Evolutionary conservation across 2,329 filamentous ascomycete species (phyloP).

Genomic region (Alternaria gansuensis): DNA sequence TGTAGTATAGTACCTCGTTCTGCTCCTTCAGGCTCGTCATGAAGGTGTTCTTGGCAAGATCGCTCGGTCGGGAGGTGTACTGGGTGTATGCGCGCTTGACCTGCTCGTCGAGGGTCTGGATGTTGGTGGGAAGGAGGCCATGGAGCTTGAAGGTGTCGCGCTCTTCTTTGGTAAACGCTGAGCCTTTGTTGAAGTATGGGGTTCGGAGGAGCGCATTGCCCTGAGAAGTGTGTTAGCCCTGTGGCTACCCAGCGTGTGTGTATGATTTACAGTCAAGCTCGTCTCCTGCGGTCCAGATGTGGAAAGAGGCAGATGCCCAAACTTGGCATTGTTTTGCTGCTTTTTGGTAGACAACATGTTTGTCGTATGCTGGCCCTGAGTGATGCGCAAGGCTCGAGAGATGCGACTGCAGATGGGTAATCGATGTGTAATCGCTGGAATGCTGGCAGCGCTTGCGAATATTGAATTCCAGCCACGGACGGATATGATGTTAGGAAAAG

Average conservation of each 20-base stretch:
- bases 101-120: slow-evolving; percentile 81
- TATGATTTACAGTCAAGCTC: slow-evolving; percentile 46
- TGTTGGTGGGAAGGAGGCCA: slow-evolving; percentile 74
- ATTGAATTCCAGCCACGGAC: not conserved
- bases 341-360: slow-evolving; percentile 28
- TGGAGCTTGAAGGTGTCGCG: slow-evolving; percentile 73
- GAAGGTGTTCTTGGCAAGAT: slow-evolving; percentile 86
- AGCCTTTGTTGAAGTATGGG: slow-evolving; percentile 83
- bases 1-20: slow-evolving; percentile 84
- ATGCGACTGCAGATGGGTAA: not conserved
- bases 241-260: not conserved
- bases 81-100: slow-evolving; percentile 81
- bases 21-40: slow-evolving; percentile 85
- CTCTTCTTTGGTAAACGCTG: slow-evolving; percentile 76
- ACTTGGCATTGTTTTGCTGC: slow-evolving; percentile 44
- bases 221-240: slow-evolving; percentile 23
- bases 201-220: slow-evolving; percentile 66
- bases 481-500: not conserved
- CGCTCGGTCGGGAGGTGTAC: slow-evolving; percentile 69
- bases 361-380: not conserved
- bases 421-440: not conserved
- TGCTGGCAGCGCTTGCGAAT: not conserved
- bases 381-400: not conserved
- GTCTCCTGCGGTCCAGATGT: slow-evolving; percentile 55
- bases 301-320: slow-evolving; percentile 53